phyloP scores from a whole-genome alignment of 169 alveolate genomes.

The Eimeria tenella region DNA sequence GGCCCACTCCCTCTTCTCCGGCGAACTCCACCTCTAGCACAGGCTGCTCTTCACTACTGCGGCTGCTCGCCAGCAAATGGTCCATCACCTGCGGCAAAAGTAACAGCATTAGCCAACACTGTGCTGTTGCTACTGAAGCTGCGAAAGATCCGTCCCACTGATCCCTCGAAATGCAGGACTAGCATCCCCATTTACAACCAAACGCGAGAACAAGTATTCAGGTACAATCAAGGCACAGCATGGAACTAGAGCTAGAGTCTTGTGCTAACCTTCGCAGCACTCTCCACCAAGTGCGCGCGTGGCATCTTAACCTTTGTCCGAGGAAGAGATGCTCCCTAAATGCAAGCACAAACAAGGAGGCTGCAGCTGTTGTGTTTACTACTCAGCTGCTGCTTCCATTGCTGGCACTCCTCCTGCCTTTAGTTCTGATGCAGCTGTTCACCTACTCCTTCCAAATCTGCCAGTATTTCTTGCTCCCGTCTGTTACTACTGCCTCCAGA shows the following conservation, averaged over 20 bases:
- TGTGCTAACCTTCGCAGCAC: constrained; percentile 72
- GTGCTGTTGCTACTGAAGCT: neutral
- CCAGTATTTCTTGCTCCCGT: constrained; percentile 64
- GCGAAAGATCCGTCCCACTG: neutral
- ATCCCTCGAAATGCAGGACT: neutral
- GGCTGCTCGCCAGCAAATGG: constrained; percentile 68
- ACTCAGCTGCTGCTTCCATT: neutral
- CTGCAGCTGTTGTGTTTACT: neutral
- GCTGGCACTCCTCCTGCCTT: neutral
- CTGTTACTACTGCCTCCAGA: constrained; percentile 65
- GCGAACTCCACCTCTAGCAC: constrained; percentile 79
- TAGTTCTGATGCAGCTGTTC: neutral
- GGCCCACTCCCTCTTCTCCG: constrained; percentile 82
- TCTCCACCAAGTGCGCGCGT: constrained; percentile 68
- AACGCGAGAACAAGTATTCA: too few species aligned
- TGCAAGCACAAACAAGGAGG: neutral
- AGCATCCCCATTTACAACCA: neutral
- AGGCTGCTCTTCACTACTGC: constrained; percentile 67
- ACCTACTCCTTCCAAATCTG: constrained; percentile 72
- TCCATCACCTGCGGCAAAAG: constrained; percentile 74
- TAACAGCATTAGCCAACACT: neutral
- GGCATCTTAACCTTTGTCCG: constrained; percentile 72
- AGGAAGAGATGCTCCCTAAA: constrained; percentile 68
- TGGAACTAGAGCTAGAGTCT: neutral
- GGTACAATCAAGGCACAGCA: neutral